phyloP scores from a whole-genome alignment of 257 asterid genomes.

The Galeopsis tetrahit region DNA sequence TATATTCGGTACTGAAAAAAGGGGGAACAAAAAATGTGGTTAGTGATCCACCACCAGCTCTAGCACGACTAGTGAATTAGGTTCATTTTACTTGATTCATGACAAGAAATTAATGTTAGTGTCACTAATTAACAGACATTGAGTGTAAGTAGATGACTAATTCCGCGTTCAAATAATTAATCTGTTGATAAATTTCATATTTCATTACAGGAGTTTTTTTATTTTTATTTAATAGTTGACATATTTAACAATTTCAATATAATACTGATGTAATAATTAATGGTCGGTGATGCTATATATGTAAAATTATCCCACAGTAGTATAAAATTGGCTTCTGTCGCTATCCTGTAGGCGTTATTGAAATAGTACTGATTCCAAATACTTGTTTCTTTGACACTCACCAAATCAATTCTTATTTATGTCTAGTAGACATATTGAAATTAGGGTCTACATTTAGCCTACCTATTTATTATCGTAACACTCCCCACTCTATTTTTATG shows the following conservation, averaged over 20 bases:
- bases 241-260: too few relatives aligned
- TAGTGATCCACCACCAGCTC: not conserved
- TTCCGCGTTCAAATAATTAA: not conserved
- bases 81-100: not conserved
- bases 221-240: too few relatives aligned
- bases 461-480: not conserved
- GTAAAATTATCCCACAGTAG: not conserved
- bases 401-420: conserved; percentile 8
- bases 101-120: not conserved
- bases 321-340: not conserved
- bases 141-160: not conserved
- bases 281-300: not conserved
- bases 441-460: not conserved
- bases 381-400: conserved; percentile 23
- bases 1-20: not conserved
- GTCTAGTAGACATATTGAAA: not conserved
- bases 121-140: not conserved
- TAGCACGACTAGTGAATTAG: conserved; percentile 16
- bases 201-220: not conserved
- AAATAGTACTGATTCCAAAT: conserved; percentile 17
- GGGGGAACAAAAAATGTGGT: not conserved
- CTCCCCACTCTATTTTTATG: not conserved
- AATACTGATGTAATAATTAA: too few relatives aligned
- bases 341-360: conserved; percentile 17
- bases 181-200: not conserved